phyloP scores from a whole-genome alignment of 257 asterid species.

The Solanum lycopersicoides region DNA sequence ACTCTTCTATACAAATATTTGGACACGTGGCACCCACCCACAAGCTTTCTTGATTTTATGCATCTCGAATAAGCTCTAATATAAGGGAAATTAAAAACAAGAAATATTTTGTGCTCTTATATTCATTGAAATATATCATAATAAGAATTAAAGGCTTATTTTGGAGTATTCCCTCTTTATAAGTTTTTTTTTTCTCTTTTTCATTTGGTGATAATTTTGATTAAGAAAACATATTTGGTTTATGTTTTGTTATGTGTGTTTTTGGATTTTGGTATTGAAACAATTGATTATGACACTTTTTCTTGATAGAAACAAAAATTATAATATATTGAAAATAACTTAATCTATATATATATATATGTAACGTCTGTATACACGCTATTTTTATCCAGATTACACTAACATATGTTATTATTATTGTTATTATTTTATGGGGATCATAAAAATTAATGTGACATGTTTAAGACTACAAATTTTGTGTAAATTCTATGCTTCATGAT shows the following conservation, averaged over 20 bases:
- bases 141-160: background rate
- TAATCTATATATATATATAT: too few species aligned
- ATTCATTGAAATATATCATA: background rate
- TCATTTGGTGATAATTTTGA: background rate
- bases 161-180: background rate
- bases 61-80: background rate
- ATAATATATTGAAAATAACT: background rate
- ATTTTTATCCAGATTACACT: accelerated
- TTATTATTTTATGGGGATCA: background rate
- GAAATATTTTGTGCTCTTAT: background rate
- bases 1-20: background rate
- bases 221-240: background rate
- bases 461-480: background rate
- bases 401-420: too few species aligned
- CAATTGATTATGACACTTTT: background rate
- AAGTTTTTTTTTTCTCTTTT: background rate
- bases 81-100: background rate
- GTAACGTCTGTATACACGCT: too few species aligned
- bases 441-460: background rate
- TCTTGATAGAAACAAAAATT: background rate
- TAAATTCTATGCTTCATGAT: background rate
- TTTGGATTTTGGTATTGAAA: background rate
- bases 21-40: conserved; percentile 3
- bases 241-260: background rate
- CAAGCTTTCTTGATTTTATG: background rate